These are phyloP conservation scores for Rhizoclosmatium globosum DNA, from an alignment of 192 early-diverging fungal species.

Conservation along the genomic window DNA sequence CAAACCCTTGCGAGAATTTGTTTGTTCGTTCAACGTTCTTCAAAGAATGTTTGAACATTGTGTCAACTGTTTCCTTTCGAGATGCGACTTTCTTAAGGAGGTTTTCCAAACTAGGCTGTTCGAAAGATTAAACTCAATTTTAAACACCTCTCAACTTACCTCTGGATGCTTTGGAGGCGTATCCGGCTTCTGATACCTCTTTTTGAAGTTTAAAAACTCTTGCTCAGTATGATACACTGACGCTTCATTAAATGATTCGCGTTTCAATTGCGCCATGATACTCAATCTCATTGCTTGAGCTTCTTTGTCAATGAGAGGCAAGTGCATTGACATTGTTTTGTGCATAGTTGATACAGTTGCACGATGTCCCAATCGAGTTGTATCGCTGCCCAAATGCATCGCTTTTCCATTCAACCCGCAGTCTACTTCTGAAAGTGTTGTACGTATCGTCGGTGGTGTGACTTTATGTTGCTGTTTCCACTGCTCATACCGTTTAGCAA, in stretches of 20 bases:
- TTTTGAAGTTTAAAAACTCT: conserved; percentile 9
- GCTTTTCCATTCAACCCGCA: too few species aligned
- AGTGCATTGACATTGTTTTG: too few species aligned
- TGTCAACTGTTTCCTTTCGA: neutral
- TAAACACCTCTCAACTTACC: neutral
- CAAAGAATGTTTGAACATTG: neutral
- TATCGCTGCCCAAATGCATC: too few species aligned
- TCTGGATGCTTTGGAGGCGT: neutral
- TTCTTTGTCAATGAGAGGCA: too few species aligned
- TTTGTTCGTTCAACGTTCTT: conserved; percentile 18
- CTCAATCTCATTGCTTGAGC: too few species aligned
- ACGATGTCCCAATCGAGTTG: too few species aligned
- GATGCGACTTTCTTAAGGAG: neutral
- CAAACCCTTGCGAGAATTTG: neutral
- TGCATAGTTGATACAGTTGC: too few species aligned
- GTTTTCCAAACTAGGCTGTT: neutral
- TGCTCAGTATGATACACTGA: neutral
- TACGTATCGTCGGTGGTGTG: too few species aligned
- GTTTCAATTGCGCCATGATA: neutral
- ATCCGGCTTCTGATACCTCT: neutral
- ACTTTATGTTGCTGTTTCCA: too few species aligned
- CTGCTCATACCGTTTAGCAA: too few species aligned
- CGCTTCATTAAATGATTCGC: neutral
- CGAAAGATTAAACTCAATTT: too few species aligned
- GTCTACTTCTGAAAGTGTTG: too few species aligned